Conservation (phyloP, 225 moss, liverwort and hornwort species). For the Thuidium tamariscinum region DNA sequence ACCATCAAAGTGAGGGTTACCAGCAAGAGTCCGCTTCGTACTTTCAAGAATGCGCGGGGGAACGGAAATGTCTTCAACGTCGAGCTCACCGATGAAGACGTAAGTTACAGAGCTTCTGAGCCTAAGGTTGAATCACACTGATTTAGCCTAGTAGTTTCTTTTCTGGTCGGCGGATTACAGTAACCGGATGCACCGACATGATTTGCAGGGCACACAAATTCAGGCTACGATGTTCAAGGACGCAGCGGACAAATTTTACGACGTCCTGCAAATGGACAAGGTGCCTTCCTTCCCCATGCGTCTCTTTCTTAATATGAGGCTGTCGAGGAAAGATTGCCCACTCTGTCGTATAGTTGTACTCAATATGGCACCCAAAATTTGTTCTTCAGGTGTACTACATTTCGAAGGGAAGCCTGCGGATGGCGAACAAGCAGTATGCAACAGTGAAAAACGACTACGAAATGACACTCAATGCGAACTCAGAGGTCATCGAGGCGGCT, state of each 20-base stretch:
- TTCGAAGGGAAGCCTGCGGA: constrained; percentile 77
- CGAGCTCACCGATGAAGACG: constrained; percentile 92
- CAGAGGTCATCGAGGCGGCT: constrained; percentile 60
- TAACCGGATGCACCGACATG: not conserved
- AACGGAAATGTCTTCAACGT: constrained; percentile 87
- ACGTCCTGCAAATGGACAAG: constrained; percentile 72
- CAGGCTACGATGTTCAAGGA: constrained; percentile 98
- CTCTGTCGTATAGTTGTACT: not conserved
- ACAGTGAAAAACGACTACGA: constrained; percentile 82
- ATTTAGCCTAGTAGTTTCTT: accelerated
- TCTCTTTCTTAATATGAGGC: not conserved
- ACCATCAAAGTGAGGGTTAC: constrained; percentile 94
- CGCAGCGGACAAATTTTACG: constrained; percentile 72
- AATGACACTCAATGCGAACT: constrained; percentile 59
- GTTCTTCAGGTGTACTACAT: constrained; percentile 56
- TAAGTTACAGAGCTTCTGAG: not conserved
- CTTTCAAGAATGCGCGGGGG: constrained; percentile 69
- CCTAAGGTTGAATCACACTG: not conserved
- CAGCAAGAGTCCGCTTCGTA: constrained; percentile 69
- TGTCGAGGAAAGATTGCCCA: too few species aligned
- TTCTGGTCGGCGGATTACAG: too few species aligned
- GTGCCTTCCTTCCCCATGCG: not conserved
- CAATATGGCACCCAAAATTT: not conserved
- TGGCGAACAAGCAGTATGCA: constrained; percentile 84
- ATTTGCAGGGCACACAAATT: constrained; percentile 76